phyloP scores from a whole-genome alignment of 23 red algal species.

The Chondrus crispus region DNA sequence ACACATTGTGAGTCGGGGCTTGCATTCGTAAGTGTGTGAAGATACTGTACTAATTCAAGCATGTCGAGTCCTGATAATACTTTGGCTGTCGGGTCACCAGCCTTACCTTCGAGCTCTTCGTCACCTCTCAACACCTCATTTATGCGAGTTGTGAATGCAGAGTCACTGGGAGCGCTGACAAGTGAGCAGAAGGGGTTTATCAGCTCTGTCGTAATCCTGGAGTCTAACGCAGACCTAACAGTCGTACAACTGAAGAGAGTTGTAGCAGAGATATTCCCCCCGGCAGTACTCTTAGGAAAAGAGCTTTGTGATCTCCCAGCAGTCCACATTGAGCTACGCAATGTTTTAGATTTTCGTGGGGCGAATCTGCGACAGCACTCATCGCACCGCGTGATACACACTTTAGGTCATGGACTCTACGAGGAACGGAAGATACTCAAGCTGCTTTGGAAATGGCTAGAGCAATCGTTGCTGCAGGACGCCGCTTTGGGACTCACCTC shows the following conservation, averaged over 20 bases:
- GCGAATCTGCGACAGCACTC: background rate
- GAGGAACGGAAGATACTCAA: background rate
- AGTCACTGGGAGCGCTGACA: no score
- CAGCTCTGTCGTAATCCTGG: background rate
- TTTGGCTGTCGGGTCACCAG: no score
- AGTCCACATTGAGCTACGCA: background rate
- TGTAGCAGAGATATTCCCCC: background rate
- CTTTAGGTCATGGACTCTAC: background rate
- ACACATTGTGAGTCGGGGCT: no score
- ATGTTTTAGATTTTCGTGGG: background rate
- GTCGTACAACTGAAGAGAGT: background rate
- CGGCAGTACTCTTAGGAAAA: background rate
- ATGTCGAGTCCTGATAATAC: no score
- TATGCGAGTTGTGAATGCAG: no score
- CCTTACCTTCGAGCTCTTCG: no score
- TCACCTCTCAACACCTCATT: no score
- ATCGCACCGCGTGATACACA: background rate
- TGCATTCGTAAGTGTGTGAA: no score
- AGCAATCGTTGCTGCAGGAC: background rate
- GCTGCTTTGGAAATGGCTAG: background rate
- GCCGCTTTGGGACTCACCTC: no score
- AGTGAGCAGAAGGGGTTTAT: background rate
- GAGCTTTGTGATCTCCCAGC: background rate
- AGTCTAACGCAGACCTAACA: background rate
- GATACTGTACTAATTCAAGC: no score